A percentile compares a stretch with the other conserved stretches of the same genome.
Conservation (phyloP, 1,284 basidiomycete genomes). For the Entoloma clypeatum region DNA sequence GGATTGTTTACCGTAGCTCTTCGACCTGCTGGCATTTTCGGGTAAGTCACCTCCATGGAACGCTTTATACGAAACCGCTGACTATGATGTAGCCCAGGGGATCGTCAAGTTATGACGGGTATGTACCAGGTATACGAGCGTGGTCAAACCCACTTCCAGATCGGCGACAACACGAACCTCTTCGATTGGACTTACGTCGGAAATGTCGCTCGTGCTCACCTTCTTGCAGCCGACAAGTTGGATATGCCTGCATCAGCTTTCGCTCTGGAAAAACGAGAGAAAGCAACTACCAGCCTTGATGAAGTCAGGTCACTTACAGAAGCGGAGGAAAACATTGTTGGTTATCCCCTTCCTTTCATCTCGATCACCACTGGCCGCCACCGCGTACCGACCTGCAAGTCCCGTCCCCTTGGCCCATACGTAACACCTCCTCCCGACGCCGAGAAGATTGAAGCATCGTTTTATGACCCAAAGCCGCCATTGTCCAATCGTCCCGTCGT, state of each 20-base stretch:
- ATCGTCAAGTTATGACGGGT: conserved; percentile 83
- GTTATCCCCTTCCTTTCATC: conserved; percentile 60
- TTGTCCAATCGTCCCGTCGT: conserved; percentile 56
- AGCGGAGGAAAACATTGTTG: conserved; percentile 44
- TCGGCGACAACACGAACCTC: conserved; percentile 91
- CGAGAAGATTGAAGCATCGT: conserved; percentile 56
- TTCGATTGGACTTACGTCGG: conserved; percentile 99
- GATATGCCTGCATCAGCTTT: conserved; percentile 40
- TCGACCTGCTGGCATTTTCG: conserved; percentile 96
- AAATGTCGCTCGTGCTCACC: conserved; percentile 93
- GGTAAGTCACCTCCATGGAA: conserved; percentile 44
- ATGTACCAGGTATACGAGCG: conserved; percentile 80
- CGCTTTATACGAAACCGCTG: conserved; percentile 6
- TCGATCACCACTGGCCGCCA: conserved; percentile 56
- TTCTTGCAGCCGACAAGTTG: conserved; percentile 90
- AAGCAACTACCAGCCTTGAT: conserved; percentile 32
- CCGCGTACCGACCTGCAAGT: conserved; percentile 72
- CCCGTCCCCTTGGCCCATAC: conserved; percentile 80
- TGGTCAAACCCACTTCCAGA: conserved; percentile 88
- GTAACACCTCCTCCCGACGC: conserved; percentile 58
- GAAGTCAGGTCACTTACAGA: conserved; percentile 38
- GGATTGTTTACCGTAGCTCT: conserved; percentile 88
- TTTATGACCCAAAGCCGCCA: conserved; percentile 47
- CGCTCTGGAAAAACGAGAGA: conserved; percentile 32
- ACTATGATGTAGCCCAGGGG: conserved; percentile 66